Evolutionary conservation across 371 early-diverging fungal genomes (phyloP).

Genomic region (Apophysomyces sp.): DNA sequence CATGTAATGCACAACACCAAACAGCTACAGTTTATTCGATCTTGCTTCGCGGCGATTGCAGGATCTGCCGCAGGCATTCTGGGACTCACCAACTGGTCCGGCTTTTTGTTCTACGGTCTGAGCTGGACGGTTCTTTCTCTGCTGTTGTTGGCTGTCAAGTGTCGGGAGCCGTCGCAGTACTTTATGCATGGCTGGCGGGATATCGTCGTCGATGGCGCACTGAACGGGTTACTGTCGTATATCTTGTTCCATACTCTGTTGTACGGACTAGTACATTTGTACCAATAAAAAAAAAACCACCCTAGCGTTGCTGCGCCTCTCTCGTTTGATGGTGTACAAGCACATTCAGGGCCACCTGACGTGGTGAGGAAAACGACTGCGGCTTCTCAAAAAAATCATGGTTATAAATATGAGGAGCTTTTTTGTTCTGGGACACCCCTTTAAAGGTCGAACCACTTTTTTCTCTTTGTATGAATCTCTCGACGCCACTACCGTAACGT

Average conservation of each 20-base stretch:
- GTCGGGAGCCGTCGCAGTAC: constrained; percentile 25
- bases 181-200: constrained; percentile 55
- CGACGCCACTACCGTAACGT: not conserved
- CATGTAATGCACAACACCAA: constrained; percentile 65
- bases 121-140: constrained; percentile 60
- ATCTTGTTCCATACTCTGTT: constrained; percentile 85
- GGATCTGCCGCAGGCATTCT: constrained; percentile 83
- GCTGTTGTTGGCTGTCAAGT: constrained; percentile 46
- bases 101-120: constrained; percentile 75
- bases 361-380: not conserved
- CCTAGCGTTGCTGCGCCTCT: not conserved
- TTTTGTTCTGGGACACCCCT: not conserved
- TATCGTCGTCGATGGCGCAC: constrained; percentile 64
- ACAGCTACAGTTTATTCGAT: constrained; percentile 72
- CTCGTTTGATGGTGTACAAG: not conserved
- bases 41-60: constrained; percentile 72
- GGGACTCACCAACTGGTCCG: constrained; percentile 66
- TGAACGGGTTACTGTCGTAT: constrained; percentile 74
- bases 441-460: not conserved
- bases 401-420: not conserved
- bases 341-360: not conserved
- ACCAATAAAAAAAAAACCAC: constrained; percentile 52
- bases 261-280: constrained; percentile 81
- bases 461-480: not conserved
- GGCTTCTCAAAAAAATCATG: not conserved